Base-by-base conservation (phyloP, 441 rosid species). In the Adansonia gregorii region DNA sequence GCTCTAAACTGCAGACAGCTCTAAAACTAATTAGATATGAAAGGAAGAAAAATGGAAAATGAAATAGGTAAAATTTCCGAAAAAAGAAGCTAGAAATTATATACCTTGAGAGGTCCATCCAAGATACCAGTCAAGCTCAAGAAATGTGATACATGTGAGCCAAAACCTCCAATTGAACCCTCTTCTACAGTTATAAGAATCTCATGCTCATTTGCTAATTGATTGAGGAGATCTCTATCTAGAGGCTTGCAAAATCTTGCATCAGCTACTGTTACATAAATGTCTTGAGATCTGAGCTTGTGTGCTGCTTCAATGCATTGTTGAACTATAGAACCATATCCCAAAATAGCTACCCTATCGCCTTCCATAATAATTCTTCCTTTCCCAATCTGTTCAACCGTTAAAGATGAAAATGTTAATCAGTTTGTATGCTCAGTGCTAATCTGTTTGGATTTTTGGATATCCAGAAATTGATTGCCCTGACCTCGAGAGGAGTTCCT, bases 211-310 rank as follows among this genome's bases (percentile, higher is more conserved):
- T 72, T 81, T 17, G 94, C 91, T 78, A 92, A 52, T 61, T 79
- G 82, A 67, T 80, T 85, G 73, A 90, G 86, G 75, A 92, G 90
- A 27, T 86, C 85, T 4, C 82, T 83, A 77, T 92, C 96, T 74
- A 92, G 70, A n/a, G 96, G 94, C 76, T 92, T 92, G 87, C 94
- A 92, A 72, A 92, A 92, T 78, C 96, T 89, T 41, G 96, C 94
- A 79, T 92, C 96, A 6, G 89, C 96, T 14, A 92, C 84, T 2
- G 94, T 92, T n/a, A 89, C 80, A 10, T 48, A 55, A 9, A 89
- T 74, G 78, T 73, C 86, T 27, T 67, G 78, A 60, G 71, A 73
- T 73, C 58, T 76, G 10, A 92, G 96, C 85, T 77, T 73, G 69
- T 60, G 76, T 74, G 86, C 89, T 1, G 96, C 91, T 78, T 83